phyloP scores from a whole-genome alignment of 1,284 basidiomycete species.

The Sporisorium iseilematis-ciliati region DNA sequence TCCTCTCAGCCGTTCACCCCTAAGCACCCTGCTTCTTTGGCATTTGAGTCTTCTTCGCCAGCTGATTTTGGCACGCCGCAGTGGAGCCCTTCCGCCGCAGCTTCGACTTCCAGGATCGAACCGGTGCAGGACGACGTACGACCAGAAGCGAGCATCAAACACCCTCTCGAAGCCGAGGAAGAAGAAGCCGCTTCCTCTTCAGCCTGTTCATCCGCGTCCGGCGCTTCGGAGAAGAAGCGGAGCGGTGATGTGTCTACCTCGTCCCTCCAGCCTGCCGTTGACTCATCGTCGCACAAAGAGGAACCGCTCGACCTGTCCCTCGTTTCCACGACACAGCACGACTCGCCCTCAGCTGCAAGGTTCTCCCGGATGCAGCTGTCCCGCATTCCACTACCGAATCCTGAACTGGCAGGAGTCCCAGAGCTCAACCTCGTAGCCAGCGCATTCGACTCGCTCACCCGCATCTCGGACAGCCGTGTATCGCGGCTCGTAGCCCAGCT shows the following conservation, averaged over 20 bases:
- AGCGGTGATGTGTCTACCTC: slow-evolving; percentile 26
- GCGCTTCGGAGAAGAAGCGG: slow-evolving; percentile 23
- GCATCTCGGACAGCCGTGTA: slow-evolving; percentile 16
- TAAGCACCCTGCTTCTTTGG: not conserved
- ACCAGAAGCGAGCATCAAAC: not conserved
- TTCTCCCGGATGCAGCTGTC: slow-evolving; percentile 31
- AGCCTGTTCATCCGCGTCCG: slow-evolving; percentile 18
- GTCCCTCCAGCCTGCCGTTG: not conserved
- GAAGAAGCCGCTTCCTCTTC: slow-evolving; percentile 13
- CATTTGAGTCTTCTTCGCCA: not conserved
- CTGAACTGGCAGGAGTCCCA: not conserved
- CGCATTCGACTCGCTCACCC: slow-evolving; percentile 26
- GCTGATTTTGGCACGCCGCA: slow-evolving; percentile 27
- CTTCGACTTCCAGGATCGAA: not conserved
- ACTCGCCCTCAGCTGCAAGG: slow-evolving; percentile 33
- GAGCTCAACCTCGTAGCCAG: slow-evolving; percentile 11
- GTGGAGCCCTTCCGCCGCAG: slow-evolving; percentile 12
- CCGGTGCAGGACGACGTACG: not conserved
- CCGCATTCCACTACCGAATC: not conserved
- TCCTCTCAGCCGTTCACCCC: not conserved
- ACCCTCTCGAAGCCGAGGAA: slow-evolving; percentile 3
- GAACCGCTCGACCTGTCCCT: not conserved
- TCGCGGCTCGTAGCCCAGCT: slow-evolving; percentile 28
- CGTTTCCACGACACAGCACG: slow-evolving; percentile 5
- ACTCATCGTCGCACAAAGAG: not conserved